Base-by-base conservation (phyloP, 164 flowering plant species). In the Vitis rupestris region DNA sequence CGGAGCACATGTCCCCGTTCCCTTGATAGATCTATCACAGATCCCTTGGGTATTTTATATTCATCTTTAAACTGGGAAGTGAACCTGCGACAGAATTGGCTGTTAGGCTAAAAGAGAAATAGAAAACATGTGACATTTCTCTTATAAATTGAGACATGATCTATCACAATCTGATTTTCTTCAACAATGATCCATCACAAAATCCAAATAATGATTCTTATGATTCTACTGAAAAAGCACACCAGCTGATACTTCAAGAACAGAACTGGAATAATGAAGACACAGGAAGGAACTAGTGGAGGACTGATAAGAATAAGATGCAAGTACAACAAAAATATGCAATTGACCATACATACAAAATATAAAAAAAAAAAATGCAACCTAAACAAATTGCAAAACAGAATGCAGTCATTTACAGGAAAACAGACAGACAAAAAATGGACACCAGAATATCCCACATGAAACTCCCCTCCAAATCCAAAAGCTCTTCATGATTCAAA, bases 51-150 rank as follows among this genome's bases (percentile, higher is more conserved):
- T 72, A 95, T 69, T 75, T 89, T 90, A 51, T 75, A 74, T 67
- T 95, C 98, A 80, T 92, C 97, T 79, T 88, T 92, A 72, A 95
- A 92, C 69, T 83, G 93, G 72, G 98, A 88, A 63, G 97, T 93
- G 81, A 95, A 95, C 74, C 99, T 92, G 85, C 72, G 80, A 50
- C 9, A 23, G 9, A 29, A 49, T 4, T 11, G 47, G 54, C n/a
- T 31, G 14, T 56, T 29, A 54, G 15, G 52, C 6, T 63, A n/a
- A 62, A 14, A 47, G 15, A 50, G 50, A 47, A 23, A 64, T 12
- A 1, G 44, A 47, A 15, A 63, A 47, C 4, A 9, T 63, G 52
- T 63, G 23, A 48, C 29, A 47, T 16, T 16, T 54, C 37, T 23
- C 15, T 12, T 27, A 52, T 47, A 17, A 66, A 53, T 6, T n/a